phyloP scores from a whole-genome alignment of 2,329 filamentous ascomycete species.

The Sclerotiophoma versabilis region DNA sequence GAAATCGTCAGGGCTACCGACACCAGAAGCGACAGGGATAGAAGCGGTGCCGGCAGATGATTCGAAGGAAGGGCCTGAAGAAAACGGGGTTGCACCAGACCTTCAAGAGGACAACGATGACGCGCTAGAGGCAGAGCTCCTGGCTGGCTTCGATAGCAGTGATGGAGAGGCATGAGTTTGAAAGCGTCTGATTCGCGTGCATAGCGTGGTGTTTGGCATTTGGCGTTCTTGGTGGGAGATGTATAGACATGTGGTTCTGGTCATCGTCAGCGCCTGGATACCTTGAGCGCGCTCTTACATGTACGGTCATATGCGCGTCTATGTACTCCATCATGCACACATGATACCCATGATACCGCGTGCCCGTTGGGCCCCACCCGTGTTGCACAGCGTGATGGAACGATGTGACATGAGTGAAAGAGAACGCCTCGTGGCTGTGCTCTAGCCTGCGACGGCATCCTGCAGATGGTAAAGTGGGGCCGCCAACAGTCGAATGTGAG shows the following conservation, averaged over 20 bases:
- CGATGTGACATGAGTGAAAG: no score
- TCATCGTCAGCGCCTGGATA: slow-evolving; percentile 10
- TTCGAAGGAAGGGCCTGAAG: slow-evolving; percentile 50
- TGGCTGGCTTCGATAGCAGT: slow-evolving; percentile 43
- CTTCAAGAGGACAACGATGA: slow-evolving; percentile 64
- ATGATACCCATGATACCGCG: neutral
- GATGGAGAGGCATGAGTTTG: slow-evolving; percentile 25
- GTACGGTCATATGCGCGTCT: neutral
- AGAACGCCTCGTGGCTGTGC: slow-evolving; percentile 1
- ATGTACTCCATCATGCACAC: neutral
- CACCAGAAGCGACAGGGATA: slow-evolving; percentile 48
- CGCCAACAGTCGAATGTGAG: slow-evolving; percentile 1
- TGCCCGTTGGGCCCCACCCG: neutral
- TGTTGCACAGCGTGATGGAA: no score
- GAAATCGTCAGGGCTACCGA: slow-evolving; percentile 50
- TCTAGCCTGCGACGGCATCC: neutral
- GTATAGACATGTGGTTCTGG: slow-evolving; percentile 13
- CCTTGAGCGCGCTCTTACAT: slow-evolving; percentile 10
- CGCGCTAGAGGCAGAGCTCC: slow-evolving; percentile 52
- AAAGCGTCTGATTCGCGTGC: slow-evolving; percentile 31
- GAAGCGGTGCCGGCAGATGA: slow-evolving; percentile 49
- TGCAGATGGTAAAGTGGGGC: slow-evolving; percentile 11
- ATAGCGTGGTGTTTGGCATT: slow-evolving; percentile 49
- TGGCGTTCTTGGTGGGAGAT: slow-evolving; percentile 30
- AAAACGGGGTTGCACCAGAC: slow-evolving; percentile 40